phyloP scores from a whole-genome alignment of 495 filamentous ascomycete species.

The Copromyces sp. region DNA sequence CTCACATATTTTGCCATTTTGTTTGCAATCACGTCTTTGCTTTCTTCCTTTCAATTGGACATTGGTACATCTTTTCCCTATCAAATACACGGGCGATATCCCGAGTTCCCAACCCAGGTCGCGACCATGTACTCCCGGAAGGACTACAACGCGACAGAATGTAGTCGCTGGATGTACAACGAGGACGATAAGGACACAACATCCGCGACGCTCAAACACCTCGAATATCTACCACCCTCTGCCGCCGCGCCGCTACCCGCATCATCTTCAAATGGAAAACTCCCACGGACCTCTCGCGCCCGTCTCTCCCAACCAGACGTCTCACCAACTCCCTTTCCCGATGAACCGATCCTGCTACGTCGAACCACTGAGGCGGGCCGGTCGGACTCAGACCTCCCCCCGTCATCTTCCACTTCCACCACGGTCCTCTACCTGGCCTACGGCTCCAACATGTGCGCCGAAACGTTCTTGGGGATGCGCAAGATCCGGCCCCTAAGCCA shows the following conservation, averaged over 20 bases:
- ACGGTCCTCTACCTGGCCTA: conserved; percentile 91
- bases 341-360: conserved; percentile 14
- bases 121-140: neutral
- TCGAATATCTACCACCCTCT: neutral
- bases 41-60: neutral
- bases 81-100: neutral
- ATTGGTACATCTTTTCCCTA: neutral
- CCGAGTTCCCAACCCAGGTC: no score
- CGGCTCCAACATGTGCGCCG: conserved; percentile 73
- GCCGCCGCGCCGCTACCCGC: neutral
- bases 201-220: neutral
- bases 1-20: neutral
- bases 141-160: neutral
- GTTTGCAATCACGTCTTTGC: neutral
- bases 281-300: conserved; percentile 12
- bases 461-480: conserved; percentile 65
- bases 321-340: conserved; percentile 15
- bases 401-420: neutral
- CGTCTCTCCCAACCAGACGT: conserved; percentile 24
- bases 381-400: neutral
- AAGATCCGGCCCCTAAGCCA: conserved; percentile 70
- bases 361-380: neutral
- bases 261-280: neutral
- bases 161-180: neutral
- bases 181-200: neutral